Evolutionary conservation across 768 basidiomycete genomes (phyloP).

Genomic region (Amanita exitialis): DNA sequence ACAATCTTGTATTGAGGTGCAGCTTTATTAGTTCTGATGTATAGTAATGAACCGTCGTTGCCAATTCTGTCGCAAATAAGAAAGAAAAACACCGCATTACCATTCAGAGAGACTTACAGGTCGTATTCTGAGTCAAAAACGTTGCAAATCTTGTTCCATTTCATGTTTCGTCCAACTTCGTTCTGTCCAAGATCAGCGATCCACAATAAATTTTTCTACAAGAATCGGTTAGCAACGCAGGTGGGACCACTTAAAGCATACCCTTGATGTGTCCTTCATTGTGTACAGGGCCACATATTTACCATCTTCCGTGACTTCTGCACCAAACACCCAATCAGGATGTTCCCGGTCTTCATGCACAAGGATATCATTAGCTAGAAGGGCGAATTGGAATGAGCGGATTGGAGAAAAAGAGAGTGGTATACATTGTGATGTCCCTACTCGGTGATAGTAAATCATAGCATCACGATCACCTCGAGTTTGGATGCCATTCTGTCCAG

Average conservation of each 20-base stretch:
- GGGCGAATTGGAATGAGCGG: not conserved
- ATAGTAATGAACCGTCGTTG: constrained; percentile 54
- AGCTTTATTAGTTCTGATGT: constrained; percentile 53
- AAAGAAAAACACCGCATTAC: constrained; percentile 2
- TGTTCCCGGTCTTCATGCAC: constrained; percentile 55
- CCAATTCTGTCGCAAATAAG: constrained; percentile 35
- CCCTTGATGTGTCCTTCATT: constrained; percentile 53
- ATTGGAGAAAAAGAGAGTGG: not conserved
- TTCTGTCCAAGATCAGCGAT: constrained; percentile 53
- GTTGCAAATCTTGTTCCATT: constrained; percentile 64
- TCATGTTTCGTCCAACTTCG: constrained; percentile 51
- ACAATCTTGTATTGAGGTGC: constrained; percentile 62
- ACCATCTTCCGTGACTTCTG: constrained; percentile 52
- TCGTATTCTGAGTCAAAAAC: constrained; percentile 60
- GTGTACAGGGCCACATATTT: constrained; percentile 50
- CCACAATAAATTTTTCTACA: constrained; percentile 67
- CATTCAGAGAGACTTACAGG: constrained; percentile 33
- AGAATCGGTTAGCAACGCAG: not conserved
- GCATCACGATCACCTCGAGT: constrained; percentile 57
- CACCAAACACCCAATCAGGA: constrained; percentile 55
- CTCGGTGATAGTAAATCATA: constrained; percentile 65
- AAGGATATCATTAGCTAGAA: constrained; percentile 55
- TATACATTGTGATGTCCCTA: constrained; percentile 62
- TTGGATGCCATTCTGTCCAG: constrained; percentile 46
- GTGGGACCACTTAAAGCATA: constrained; percentile 17